Base-by-base conservation (phyloP, 2,329 filamentous ascomycete genomes). In the Dryadomyces sulphureus region DNA sequence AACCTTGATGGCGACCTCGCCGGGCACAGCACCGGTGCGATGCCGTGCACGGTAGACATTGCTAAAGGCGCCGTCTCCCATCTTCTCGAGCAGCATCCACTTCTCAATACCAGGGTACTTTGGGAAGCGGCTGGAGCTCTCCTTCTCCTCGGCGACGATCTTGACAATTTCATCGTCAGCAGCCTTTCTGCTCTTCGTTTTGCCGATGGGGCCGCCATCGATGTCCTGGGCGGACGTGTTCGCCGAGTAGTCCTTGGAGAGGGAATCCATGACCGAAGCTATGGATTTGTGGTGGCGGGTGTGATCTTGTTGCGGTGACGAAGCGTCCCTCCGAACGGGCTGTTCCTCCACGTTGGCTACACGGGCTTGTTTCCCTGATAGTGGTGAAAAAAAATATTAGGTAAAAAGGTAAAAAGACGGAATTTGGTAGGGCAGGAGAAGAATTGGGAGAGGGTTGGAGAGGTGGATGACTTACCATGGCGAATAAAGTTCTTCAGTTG, bases 11-110 rank as follows among this genome's bases (percentile, higher is more conserved):
- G 90, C 92, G 30, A 92, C 88, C 60, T 96, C 82, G 54, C 77
- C 79, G 52, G 76, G 75, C 14, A 48, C 42, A 51, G 80, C 70
- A 36, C 84, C 83, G 6, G 79, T 73, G 40, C 67, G 61, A 61
- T 98, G 92, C 54, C 73, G 76, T 34, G 92, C 92, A 35, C 86
- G 81, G 65, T 96, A 98, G 53, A 98, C 92, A 59, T 96, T 96
- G 70, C 90, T 96, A 72, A 98, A 98, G 50, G 92, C 92, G 50
- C 92, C 92, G 55, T 96, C 92, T 53, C 92, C 92, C 90, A 98
- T 98, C 74, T 96, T 96, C 66, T 94, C 89, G 45, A 92, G 49
- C 30, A 95, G 69, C 45, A 82, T 77, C 81, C 85, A 98, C 58
- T 89, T 70, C 56, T 94, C 87, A 35, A 94, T 68, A 34, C 86